These are phyloP conservation scores for Candolleomyces efflorescens DNA, from an alignment of 768 basidiomycete species.

Conservation along the genomic window DNA sequence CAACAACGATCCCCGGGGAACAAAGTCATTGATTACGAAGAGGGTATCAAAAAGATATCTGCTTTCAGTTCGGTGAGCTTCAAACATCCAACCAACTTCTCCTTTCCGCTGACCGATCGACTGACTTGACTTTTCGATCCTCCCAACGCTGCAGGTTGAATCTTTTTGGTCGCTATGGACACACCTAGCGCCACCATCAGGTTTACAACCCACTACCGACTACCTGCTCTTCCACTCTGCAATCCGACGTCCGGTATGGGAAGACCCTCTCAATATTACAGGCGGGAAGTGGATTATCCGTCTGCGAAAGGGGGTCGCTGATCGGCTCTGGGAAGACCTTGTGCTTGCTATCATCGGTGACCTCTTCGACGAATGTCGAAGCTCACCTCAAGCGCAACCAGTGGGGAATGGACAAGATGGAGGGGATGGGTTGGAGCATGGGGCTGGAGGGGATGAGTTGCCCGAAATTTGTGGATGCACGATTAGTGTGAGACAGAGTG, in stretches of 20 bases:
- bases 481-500: slow-evolving; percentile 87
- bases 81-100: not conserved
- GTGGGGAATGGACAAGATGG: slow-evolving; percentile 25
- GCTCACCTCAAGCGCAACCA: slow-evolving; percentile 15
- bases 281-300: slow-evolving; percentile 97
- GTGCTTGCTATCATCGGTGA: slow-evolving; percentile 87
- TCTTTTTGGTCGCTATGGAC: slow-evolving; percentile 96
- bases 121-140: not conserved
- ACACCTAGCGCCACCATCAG: slow-evolving; percentile 82
- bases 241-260: slow-evolving; percentile 91
- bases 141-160: slow-evolving; percentile 58
- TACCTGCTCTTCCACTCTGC: slow-evolving; percentile 88
- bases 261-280: slow-evolving; percentile 81
- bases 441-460: slow-evolving; percentile 48
- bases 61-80: slow-evolving; percentile 78
- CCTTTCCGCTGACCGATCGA: not conserved
- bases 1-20: slow-evolving; percentile 88
- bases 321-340: slow-evolving; percentile 89
- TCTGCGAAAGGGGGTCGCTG: slow-evolving; percentile 84
- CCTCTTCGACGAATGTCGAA: slow-evolving; percentile 72
- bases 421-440: slow-evolving; percentile 23
- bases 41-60: slow-evolving; percentile 90
- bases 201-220: slow-evolving; percentile 85
- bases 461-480: slow-evolving; percentile 94
- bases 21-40: slow-evolving; percentile 88